phyloP scores from a whole-genome alignment of 768 basidiomycete species.

The Boletus bicolor region DNA sequence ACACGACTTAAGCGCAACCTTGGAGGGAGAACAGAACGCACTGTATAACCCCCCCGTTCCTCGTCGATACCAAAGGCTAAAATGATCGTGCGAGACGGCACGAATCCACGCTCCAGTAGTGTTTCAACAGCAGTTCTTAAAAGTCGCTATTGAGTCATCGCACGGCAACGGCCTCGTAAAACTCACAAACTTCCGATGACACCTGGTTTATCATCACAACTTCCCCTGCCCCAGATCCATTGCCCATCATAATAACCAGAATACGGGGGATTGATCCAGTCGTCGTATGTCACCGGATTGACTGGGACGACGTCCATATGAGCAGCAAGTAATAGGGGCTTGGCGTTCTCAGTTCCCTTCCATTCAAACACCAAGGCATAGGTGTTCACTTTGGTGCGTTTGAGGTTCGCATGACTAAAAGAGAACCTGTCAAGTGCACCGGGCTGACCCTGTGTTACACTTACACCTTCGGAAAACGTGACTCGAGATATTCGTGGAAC shows the following conservation, averaged over 20 bases:
- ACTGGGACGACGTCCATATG: constrained; percentile 55
- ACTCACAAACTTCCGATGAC: constrained; percentile 36
- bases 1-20: neutral
- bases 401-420: constrained; percentile 44
- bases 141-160: neutral
- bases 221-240: constrained; percentile 49
- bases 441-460: constrained; percentile 8
- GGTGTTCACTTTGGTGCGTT: constrained; percentile 55
- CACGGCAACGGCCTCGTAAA: neutral
- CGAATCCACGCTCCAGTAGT: constrained; percentile 29
- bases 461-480: constrained; percentile 61
- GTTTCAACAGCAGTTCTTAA: constrained; percentile 27
- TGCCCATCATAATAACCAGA: constrained; percentile 45
- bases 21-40: constrained; percentile 13
- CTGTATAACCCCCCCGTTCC: constrained; percentile 39
- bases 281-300: constrained; percentile 39
- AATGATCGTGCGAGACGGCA: constrained; percentile 30
- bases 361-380: constrained; percentile 62
- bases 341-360: constrained; percentile 50
- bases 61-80: constrained; percentile 46
- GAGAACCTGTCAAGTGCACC: neutral
- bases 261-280: constrained; percentile 50
- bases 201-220: constrained; percentile 42
- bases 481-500: constrained; percentile 27
- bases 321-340: constrained; percentile 52